These are phyloP conservation scores for Citrullus colocynthis DNA, from an alignment of 306 rosid genomes.

Conservation along the genomic window DNA sequence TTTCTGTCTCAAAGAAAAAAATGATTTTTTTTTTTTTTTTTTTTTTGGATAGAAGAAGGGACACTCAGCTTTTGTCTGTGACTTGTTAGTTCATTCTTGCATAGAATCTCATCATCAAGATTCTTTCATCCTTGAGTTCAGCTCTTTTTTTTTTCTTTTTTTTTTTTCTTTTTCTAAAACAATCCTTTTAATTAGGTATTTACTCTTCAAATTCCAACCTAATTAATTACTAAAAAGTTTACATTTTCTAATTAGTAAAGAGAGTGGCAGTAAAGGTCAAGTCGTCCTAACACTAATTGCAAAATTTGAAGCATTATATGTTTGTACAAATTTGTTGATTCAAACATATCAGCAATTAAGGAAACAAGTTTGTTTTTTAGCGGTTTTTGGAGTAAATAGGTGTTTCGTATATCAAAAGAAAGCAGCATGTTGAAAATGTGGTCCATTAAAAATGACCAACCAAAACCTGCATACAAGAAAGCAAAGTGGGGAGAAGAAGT, in stretches of 20 bases:
- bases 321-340: not conserved
- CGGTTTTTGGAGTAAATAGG: not conserved
- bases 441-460: not conserved
- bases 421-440: conserved; percentile 3
- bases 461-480: conserved; percentile 4
- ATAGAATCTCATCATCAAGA: conserved; percentile 14
- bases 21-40: no score
- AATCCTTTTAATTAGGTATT: not conserved
- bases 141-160: not conserved
- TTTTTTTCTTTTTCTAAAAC: not conserved
- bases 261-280: not conserved
- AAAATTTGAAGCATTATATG: not conserved
- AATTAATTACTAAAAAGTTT: not conserved
- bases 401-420: not conserved
- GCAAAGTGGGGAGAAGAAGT: not conserved
- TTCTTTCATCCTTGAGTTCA: not conserved
- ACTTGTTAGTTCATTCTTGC: conserved; percentile 20
- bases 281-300: not conserved
- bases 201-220: not conserved
- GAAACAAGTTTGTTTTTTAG: conserved; percentile 1
- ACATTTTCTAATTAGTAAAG: not conserved
- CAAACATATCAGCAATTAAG: conserved; percentile 1
- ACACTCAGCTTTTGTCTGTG: conserved; percentile 27
- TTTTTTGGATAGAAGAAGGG: conserved; percentile 5
- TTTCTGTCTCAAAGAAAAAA: not conserved